Evolutionary conservation across 164 flowering plant genomes (phyloP).

Genomic region (Dillenia suffruticosa): DNA sequence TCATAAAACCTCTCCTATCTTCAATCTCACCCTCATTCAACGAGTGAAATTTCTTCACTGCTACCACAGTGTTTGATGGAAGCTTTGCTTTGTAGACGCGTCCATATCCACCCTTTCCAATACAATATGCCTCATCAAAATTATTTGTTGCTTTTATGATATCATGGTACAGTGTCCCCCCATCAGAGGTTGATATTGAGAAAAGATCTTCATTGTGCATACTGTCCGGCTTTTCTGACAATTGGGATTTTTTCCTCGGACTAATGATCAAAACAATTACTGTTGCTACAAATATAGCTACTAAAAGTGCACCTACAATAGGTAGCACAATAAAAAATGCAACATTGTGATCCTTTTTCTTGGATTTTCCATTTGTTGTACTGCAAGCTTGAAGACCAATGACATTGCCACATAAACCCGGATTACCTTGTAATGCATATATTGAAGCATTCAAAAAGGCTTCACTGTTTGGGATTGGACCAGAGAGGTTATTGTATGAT

Average conservation of each 20-base stretch:
- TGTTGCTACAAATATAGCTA: neutral
- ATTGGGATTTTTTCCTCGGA: neutral
- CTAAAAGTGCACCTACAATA: neutral
- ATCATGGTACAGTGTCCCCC: neutral
- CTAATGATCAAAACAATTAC: neutral
- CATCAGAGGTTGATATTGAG: conserved; percentile 11
- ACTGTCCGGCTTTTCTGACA: neutral
- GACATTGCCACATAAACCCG: conserved; percentile 1
- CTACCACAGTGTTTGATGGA: conserved; percentile 1
- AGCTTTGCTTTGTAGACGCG: conserved; percentile 10
- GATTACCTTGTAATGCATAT: neutral
- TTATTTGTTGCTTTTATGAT: conserved; percentile 6
- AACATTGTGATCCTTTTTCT: neutral
- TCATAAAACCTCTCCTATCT: neutral
- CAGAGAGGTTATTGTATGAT: neutral
- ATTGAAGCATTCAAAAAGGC: neutral
- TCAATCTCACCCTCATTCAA: neutral
- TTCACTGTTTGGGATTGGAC: neutral
- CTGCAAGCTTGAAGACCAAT: neutral
- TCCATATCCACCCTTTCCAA: conserved; percentile 9
- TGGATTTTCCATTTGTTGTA: neutral
- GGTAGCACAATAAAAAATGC: neutral
- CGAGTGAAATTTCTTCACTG: conserved; percentile 1
- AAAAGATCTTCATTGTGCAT: neutral
- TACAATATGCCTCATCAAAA: neutral